These are phyloP conservation scores for Aspergillus quadrilineatus DNA, from an alignment of 2,329 filamentous ascomycete genomes.

Conservation along the genomic window DNA sequence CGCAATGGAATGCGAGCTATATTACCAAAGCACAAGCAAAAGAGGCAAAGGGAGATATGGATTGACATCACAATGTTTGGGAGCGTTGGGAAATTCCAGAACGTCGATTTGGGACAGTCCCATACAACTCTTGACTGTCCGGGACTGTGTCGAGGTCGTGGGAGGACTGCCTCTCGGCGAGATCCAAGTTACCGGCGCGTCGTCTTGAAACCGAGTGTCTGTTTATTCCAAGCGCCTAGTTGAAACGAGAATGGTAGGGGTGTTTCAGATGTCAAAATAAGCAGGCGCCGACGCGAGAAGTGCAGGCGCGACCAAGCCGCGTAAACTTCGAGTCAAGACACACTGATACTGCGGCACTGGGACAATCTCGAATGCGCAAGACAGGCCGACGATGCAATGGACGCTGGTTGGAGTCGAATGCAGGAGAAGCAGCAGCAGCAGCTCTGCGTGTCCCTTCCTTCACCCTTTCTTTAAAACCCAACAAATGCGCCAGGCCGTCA, in stretches of 20 bases:
- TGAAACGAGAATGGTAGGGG: conserved; percentile 22
- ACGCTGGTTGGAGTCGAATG: conserved; percentile 18
- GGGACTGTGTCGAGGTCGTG: not conserved
- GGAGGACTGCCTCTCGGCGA: conserved; percentile 11
- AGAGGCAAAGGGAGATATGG: conserved; percentile 17
- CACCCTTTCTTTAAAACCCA: conserved; percentile 27
- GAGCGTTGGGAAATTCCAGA: conserved; percentile 19
- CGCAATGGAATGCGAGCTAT: conserved; percentile 31
- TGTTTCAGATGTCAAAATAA: conserved; percentile 33
- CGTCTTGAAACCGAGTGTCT: conserved; percentile 18
- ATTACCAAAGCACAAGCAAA: conserved; percentile 20
- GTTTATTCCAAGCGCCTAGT: conserved; percentile 14
- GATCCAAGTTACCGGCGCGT: conserved; percentile 16
- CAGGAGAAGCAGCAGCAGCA: conserved; percentile 21
- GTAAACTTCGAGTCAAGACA: conserved; percentile 18
- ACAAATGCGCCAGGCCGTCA: conserved; percentile 11
- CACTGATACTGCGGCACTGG: conserved; percentile 6
- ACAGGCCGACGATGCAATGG: conserved; percentile 13
- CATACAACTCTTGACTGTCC: conserved; percentile 12
- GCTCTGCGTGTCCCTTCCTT: conserved; percentile 24
- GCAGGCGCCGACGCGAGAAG: conserved; percentile 23
- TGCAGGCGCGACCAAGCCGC: conserved; percentile 23
- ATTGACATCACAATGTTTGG: conserved; percentile 31
- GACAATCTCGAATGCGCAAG: conserved; percentile 17
- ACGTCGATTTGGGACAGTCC: conserved; percentile 15